These are phyloP conservation scores for Porogramme epimiltina DNA, from an alignment of 1,284 basidiomycete species.

Conservation along the genomic window DNA sequence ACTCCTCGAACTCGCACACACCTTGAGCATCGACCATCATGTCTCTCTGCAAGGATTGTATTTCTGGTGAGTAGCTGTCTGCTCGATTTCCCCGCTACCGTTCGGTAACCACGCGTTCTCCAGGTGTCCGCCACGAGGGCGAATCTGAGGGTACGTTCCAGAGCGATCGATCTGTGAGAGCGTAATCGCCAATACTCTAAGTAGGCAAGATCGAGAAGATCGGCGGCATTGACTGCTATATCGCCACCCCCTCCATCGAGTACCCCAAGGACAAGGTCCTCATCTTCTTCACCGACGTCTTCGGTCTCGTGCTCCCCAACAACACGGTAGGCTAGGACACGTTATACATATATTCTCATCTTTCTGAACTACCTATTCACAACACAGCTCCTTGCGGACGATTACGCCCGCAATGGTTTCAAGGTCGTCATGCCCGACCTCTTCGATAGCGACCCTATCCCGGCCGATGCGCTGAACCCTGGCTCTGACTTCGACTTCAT, in stretches of 20 bases:
- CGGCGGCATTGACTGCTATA: slow-evolving; percentile 48
- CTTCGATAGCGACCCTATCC: slow-evolving; percentile 43
- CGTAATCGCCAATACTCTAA: background rate
- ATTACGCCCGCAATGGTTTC: slow-evolving; percentile 56
- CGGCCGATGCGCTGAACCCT: slow-evolving; percentile 21
- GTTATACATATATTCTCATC: background rate
- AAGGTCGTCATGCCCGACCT: slow-evolving; percentile 48
- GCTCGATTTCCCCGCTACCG: background rate
- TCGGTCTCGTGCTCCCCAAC: slow-evolving; percentile 49
- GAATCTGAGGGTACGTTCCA: slow-evolving; percentile 28
- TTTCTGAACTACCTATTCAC: no score
- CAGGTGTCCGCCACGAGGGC: slow-evolving; percentile 36
- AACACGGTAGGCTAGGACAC: slow-evolving; percentile 31
- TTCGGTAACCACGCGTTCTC: background rate
- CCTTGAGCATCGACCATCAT: slow-evolving; percentile 7
- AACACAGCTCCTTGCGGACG: slow-evolving; percentile 45
- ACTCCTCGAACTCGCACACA: no score
- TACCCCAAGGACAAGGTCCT: slow-evolving; percentile 56
- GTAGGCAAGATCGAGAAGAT: slow-evolving; percentile 43
- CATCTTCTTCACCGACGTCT: slow-evolving; percentile 54
- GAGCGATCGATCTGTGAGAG: background rate
- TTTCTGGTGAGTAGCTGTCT: slow-evolving; percentile 16
- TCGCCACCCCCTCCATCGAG: slow-evolving; percentile 47
- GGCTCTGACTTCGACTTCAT: slow-evolving; percentile 41
- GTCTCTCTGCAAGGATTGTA: slow-evolving; percentile 29